Evolutionary conservation across 2,329 filamentous ascomycete genomes (phyloP), one percentile per base, ranked within the genome.

Genomic region (Diplodia mutila): DNA sequence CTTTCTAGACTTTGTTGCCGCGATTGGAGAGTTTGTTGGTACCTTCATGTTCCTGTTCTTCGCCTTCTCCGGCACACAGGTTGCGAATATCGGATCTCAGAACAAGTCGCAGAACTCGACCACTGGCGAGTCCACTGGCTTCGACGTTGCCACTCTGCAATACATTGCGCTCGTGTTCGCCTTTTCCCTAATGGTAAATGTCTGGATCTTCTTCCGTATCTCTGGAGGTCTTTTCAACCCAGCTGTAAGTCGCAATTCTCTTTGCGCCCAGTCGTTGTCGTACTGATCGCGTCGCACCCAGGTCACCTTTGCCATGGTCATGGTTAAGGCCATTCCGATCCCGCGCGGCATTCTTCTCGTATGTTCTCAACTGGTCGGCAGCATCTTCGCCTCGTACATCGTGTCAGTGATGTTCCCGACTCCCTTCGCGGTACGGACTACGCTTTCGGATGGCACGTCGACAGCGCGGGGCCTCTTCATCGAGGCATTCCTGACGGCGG

Each of bases 1-100:
- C 18, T 2, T 5, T 11, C 55, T 51, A 67, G 76, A 78, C 64
- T 59, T 79, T 2, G 76, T 80, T 11, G 78, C 79, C 1, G 72
- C 73, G 3, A 59, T 73, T 1, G 76, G 77, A 14, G 79, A 80
- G 51, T 79, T 80, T 29, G 74, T 76, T 3, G 79, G 79, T 3
- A 80, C 79, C 1, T 79, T 78, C 67, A 75, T 80, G 75, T 80
- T 80, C 61, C 72, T 80, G 4, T 80, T 79, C 73, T 79, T 80
- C 49, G 77, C 78, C 0, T 80, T 77, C 66, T 77, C 75, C 1
- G 78, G 77, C 4, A 79, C 78, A 0, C 74, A 76, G 42, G 77
- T 79, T 6, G 78, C 78, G 25, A 79, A 79, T 53, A 73, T 75
- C 23, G 73, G 71, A 16, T 72, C 71, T 8, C 37, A 51, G 25